Evolutionary conservation across 2,329 filamentous ascomycete genomes (phyloP).

Genomic region (Claviceps humidiphila): DNA sequence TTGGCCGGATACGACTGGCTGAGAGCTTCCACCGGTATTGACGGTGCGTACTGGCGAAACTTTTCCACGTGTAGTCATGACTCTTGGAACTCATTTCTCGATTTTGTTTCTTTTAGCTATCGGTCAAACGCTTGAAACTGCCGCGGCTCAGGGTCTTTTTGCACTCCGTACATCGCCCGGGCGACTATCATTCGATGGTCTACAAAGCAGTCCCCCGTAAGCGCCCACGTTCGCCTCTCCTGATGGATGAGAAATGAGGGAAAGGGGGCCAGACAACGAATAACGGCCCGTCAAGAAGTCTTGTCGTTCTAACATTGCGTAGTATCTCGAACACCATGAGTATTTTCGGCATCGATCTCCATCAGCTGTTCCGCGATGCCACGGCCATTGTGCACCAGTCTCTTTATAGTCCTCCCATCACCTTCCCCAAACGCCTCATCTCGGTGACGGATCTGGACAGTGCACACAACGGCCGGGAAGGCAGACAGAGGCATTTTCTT

Average conservation of each 20-base stretch:
- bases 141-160: conserved; percentile 17
- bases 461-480: conserved; percentile 1
- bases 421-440: conserved; percentile 11
- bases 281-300: too few species aligned
- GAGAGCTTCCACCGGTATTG: conserved; percentile 21
- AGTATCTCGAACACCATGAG: conserved; percentile 12
- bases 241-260: background rate
- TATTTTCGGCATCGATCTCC: conserved; percentile 14
- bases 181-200: conserved; percentile 6
- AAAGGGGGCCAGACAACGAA: background rate
- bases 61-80: too few species aligned
- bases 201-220: conserved; percentile 11
- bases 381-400: conserved; percentile 8
- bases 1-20: conserved; percentile 30
- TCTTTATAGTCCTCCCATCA: background rate
- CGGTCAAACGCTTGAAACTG: conserved; percentile 11
- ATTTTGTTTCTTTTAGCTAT: conserved; percentile 3
- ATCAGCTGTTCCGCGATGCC: conserved; percentile 12
- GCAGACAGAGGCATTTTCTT: conserved; percentile 12
- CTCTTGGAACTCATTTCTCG: too few species aligned
- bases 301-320: background rate
- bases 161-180: conserved; percentile 14
- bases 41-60: conserved; percentile 16
- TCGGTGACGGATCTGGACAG: conserved; percentile 14
- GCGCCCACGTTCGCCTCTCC: background rate